These are phyloP conservation scores for Fagopyrum esculentum DNA, from an alignment of 148 eudicot species.

Conservation along the genomic window DNA sequence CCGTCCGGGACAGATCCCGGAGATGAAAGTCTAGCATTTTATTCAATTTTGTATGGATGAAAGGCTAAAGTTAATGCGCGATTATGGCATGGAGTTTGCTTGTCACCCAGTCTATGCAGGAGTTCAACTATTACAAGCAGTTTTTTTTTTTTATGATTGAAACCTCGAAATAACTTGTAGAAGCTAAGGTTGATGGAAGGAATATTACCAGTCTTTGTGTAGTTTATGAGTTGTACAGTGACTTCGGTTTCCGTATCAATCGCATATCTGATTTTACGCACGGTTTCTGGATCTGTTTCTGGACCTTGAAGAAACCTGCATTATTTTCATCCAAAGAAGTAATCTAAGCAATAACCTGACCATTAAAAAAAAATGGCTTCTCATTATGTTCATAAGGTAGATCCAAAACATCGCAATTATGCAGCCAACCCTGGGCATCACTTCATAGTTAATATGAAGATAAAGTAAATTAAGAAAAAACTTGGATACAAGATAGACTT, in stretches of 20 bases:
- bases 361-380: neutral
- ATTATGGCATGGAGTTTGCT: neutral
- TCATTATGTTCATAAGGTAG: neutral
- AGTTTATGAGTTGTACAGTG: slow-evolving; percentile 96
- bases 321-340: neutral
- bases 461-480: neutral
- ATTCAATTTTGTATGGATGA: neutral
- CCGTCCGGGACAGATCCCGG: too few species aligned
- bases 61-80: neutral
- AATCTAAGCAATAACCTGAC: neutral
- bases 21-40: neutral
- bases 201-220: slow-evolving; percentile 78
- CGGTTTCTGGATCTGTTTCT: slow-evolving; percentile 93
- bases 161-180: neutral
- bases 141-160: too few species aligned
- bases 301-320: slow-evolving; percentile 96
- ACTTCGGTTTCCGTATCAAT: slow-evolving; percentile 77
- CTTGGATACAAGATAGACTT: slow-evolving; percentile 5
- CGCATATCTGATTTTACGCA: slow-evolving; percentile 81
- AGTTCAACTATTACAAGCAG: neutral
- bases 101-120: neutral
- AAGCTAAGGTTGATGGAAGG: slow-evolving; percentile 9
- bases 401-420: neutral
- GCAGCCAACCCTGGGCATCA: neutral
- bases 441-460: neutral